Evolutionary conservation across 441 rosid genomes (phyloP).

Genomic region (Adansonia rubrostipa): DNA sequence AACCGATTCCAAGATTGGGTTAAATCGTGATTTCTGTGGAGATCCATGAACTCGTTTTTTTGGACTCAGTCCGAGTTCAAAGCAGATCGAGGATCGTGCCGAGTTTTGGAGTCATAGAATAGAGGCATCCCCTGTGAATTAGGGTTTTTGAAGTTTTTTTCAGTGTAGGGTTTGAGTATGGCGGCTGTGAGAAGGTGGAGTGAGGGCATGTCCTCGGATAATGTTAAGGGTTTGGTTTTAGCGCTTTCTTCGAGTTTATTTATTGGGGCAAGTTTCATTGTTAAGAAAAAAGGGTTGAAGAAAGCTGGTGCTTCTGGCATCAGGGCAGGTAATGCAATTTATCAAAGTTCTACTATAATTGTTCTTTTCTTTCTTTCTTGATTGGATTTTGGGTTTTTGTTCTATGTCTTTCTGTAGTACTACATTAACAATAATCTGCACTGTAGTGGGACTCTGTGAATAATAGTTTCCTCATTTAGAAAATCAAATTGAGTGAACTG

Average conservation of each 20-base stretch:
- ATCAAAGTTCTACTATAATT: not conserved
- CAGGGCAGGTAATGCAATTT: conserved; percentile 59
- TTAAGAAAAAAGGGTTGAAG: conserved; percentile 64
- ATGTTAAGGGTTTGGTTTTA: conserved; percentile 60
- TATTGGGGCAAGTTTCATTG: conserved; percentile 66
- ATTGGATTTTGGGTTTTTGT: not conserved
- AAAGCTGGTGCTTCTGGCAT: conserved; percentile 61
- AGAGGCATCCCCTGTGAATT: not conserved
- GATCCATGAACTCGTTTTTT: conserved; percentile 21
- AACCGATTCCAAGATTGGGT: not conserved
- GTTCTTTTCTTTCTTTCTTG: too few species aligned
- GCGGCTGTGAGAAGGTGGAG: conserved; percentile 39
- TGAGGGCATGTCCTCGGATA: conserved; percentile 60
- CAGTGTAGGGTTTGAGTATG: conserved; percentile 5
- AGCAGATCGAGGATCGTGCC: not conserved
- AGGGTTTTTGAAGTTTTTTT: not conserved
- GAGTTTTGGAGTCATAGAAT: conserved; percentile 15
- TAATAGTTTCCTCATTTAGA: not conserved
- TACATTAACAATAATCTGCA: not conserved
- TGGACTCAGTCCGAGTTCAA: not conserved
- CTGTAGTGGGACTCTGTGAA: not conserved
- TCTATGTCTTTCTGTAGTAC: not conserved
- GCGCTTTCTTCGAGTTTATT: conserved; percentile 59
- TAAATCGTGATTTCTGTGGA: not conserved
- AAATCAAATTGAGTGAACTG: not conserved